These are phyloP conservation scores for Eutrema yunnanense DNA, from an alignment of 345 rosid genomes.

Conservation along the genomic window DNA sequence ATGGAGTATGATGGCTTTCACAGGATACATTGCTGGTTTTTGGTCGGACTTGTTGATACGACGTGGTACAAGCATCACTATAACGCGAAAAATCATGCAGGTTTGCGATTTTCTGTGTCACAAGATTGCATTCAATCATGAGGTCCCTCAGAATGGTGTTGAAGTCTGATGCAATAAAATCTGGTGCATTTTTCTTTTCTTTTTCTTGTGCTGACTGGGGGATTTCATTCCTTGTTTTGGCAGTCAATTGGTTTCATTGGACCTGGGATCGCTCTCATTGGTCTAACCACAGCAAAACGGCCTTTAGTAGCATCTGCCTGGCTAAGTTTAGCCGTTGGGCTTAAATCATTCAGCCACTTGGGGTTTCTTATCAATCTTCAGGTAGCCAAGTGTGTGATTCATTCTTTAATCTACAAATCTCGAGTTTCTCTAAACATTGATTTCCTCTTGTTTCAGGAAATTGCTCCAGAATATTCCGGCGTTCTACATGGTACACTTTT, in stretches of 20 bases:
- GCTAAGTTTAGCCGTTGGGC: slow-evolving; percentile 87
- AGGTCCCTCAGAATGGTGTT: background rate
- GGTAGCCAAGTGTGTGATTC: slow-evolving; percentile 35
- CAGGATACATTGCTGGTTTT: slow-evolving; percentile 76
- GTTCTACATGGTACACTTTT: slow-evolving; percentile 69
- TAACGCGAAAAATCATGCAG: slow-evolving; percentile 96
- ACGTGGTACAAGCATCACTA: slow-evolving; percentile 64
- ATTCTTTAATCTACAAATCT: background rate
- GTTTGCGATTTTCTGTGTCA: slow-evolving; percentile 31
- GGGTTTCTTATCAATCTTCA: slow-evolving; percentile 96
- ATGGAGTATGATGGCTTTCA: slow-evolving; percentile 91
- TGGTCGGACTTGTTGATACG: slow-evolving; percentile 75
- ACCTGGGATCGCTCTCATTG: slow-evolving; percentile 73
- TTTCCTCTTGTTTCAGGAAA: slow-evolving; percentile 53
- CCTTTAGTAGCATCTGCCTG: slow-evolving; percentile 81
- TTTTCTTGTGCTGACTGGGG: background rate
- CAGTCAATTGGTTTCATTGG: slow-evolving; percentile 93
- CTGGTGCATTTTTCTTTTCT: background rate
- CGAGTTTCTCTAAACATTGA: slow-evolving; percentile 26
- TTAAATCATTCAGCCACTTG: slow-evolving; percentile 90
- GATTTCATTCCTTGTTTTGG: slow-evolving; percentile 23
- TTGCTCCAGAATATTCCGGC: slow-evolving; percentile 85
- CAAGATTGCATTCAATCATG: background rate
- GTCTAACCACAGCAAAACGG: slow-evolving; percentile 65
- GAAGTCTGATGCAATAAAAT: background rate